Evolutionary conservation across 306 rosid genomes (phyloP).

Genomic region (Glycyrrhiza uralensis): DNA sequence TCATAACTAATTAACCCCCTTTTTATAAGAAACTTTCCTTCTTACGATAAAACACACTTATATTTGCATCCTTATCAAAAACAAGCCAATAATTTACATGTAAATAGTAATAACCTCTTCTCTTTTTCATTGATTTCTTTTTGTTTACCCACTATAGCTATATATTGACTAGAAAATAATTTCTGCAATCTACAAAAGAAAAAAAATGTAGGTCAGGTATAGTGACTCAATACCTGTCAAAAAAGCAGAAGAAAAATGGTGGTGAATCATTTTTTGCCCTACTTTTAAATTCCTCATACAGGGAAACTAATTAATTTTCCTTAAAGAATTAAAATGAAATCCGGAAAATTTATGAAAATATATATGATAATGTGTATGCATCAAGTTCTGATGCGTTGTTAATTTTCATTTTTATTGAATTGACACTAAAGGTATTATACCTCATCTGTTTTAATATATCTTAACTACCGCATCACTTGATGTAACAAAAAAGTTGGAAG

Average conservation of each 20-base stretch:
- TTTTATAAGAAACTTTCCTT: not conserved
- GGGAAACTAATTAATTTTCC: not conserved
- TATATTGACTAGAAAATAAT: not conserved
- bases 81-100: not conserved
- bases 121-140: not conserved
- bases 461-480: not conserved
- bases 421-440: not conserved
- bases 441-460: not conserved
- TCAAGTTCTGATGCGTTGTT: not conserved
- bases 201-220: slow-evolving; percentile 20
- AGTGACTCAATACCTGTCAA: slow-evolving; percentile 32
- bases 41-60: not conserved
- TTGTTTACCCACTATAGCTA: not conserved
- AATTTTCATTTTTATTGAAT: not conserved
- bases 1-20: slow-evolving; percentile 37
- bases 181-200: not conserved
- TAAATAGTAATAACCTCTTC: not conserved
- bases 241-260: slow-evolving; percentile 17
- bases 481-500: slow-evolving; percentile 10
- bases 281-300: not conserved
- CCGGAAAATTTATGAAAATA: not conserved
- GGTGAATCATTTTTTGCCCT: slow-evolving; percentile 27
- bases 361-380: not conserved
- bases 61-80: slow-evolving; percentile 15
- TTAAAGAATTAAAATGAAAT: not conserved